Conservation (phyloP, 805 yeast genomes). For the Zygosaccharomyces gambellarensis region DNA sequence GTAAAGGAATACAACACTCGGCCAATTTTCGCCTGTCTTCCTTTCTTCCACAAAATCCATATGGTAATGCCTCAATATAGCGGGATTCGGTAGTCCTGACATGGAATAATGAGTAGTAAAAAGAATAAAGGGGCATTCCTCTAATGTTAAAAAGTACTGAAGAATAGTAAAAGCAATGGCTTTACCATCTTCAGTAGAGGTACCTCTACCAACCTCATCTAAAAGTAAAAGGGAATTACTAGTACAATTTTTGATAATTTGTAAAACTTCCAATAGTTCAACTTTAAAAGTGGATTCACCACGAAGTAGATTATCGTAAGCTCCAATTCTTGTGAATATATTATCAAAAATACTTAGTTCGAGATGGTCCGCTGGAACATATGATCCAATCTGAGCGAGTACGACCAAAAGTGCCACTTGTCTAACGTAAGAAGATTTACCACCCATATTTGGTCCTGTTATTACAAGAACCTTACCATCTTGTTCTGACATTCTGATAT, state of each 20-base stretch:
- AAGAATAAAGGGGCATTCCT: slow-evolving; percentile 50
- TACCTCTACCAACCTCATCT: slow-evolving; percentile 95
- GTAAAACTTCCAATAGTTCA: slow-evolving; percentile 92
- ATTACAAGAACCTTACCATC: slow-evolving; percentile 55
- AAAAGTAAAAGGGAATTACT: slow-evolving; percentile 75
- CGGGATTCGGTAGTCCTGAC: slow-evolving; percentile 47
- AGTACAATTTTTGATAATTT: slow-evolving; percentile 77
- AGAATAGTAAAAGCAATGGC: slow-evolving; percentile 75
- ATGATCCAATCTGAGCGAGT: slow-evolving; percentile 57
- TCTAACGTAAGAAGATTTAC: slow-evolving; percentile 53
- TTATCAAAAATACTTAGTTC: slow-evolving; percentile 62
- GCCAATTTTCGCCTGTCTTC: slow-evolving; percentile 35
- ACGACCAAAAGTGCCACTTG: slow-evolving; percentile 47
- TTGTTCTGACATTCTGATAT: slow-evolving; percentile 45
- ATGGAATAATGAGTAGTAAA: slow-evolving; percentile 85
- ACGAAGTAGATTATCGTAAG: slow-evolving; percentile 65
- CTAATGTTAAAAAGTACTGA: slow-evolving; percentile 44
- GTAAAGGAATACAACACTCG: slow-evolving; percentile 49
- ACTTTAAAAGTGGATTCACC: slow-evolving; percentile 90
- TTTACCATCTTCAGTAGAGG: slow-evolving; percentile 75
- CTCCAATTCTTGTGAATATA: slow-evolving; percentile 66
- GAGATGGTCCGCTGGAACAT: slow-evolving; percentile 47
- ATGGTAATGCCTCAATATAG: slow-evolving; percentile 53
- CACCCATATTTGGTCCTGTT: slow-evolving; percentile 62
- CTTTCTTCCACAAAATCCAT: slow-evolving; percentile 57